Conservation (phyloP, 1,284 basidiomycete species). For the Ganoderma sinense region DNA sequence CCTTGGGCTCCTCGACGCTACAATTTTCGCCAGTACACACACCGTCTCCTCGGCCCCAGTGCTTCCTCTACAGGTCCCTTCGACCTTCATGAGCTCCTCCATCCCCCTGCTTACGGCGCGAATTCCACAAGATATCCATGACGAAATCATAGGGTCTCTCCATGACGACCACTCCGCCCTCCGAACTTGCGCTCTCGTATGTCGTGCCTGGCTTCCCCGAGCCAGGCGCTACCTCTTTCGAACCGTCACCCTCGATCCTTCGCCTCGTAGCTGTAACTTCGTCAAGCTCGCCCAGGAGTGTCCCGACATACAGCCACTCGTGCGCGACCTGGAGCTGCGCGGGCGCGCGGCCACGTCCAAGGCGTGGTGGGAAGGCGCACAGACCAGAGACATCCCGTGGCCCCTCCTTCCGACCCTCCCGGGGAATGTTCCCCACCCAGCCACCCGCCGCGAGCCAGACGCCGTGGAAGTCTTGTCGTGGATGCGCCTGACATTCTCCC, state of each 20-base stretch:
- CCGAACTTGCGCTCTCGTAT: constrained; percentile 42
- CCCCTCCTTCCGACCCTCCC: constrained; percentile 15
- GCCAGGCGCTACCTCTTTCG: constrained; percentile 43
- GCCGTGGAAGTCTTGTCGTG: constrained; percentile 11
- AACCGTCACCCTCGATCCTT: constrained; percentile 27
- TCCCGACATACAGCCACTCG: constrained; percentile 24
- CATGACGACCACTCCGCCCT: constrained; percentile 38
- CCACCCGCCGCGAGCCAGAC: constrained; percentile 16
- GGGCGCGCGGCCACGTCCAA: constrained; percentile 15
- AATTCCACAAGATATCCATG: constrained; percentile 42
- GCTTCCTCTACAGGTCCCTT: not conserved
- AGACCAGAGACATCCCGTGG: constrained; percentile 25
- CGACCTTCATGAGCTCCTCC: not conserved
- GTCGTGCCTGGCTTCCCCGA: constrained; percentile 43
- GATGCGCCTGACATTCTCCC: constrained; percentile 18
- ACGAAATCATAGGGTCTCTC: constrained; percentile 41
- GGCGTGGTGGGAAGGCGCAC: constrained; percentile 23
- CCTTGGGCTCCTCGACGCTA: not conserved
- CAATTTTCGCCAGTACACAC: not conserved
- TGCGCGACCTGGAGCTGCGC: constrained; percentile 32
- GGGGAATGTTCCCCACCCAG: not conserved
- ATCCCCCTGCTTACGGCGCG: not conserved
- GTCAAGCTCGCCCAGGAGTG: constrained; percentile 20
- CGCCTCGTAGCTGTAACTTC: constrained; percentile 28
- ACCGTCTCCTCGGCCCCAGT: not conserved